A percentile compares a stretch with the other conserved stretches of the same genome.
These are phyloP conservation scores for Chlorencoelia australis DNA, from an alignment of 2,329 filamentous ascomycete species.

Conservation along the genomic window DNA sequence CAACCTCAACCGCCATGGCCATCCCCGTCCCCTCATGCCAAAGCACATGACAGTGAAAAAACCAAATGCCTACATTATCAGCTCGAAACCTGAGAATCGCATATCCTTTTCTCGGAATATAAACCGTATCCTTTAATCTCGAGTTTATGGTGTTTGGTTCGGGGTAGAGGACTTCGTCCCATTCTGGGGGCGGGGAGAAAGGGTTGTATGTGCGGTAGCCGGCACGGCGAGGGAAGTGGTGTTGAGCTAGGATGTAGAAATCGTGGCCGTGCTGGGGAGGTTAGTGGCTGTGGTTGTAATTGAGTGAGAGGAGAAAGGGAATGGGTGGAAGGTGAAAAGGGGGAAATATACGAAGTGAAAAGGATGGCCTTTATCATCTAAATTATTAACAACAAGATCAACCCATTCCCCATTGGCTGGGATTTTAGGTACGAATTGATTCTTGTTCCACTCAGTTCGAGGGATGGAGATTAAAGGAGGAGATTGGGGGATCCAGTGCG, in stretches of 20 bases:
- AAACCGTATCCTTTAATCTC: conserved; percentile 27
- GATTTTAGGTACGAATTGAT: not conserved
- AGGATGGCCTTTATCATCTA: conserved; percentile 35
- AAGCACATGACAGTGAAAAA: conserved; percentile 31
- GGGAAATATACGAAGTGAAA: too few species aligned
- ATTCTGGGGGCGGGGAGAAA: too few species aligned
- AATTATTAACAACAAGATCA: conserved; percentile 42
- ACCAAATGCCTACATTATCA: conserved; percentile 31
- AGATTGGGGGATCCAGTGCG: conserved; percentile 28
- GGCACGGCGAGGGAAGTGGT: too few species aligned
- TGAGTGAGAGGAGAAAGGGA: too few species aligned
- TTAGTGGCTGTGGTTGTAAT: too few species aligned
- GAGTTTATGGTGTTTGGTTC: not conserved
- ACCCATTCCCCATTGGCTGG: conserved; percentile 26
- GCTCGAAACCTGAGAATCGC: conserved; percentile 29
- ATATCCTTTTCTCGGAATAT: conserved; percentile 29
- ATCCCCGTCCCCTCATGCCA: conserved; percentile 32
- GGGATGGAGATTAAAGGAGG: not conserved
- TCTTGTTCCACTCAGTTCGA: not conserved
- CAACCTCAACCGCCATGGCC: conserved; percentile 25
- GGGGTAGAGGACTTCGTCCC: not conserved
- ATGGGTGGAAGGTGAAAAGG: too few species aligned
- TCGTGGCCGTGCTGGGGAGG: not conserved
- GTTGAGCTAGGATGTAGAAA: not conserved
- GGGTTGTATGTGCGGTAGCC: not conserved